Evolutionary conservation across 805 yeast genomes (phyloP).

Genomic region (Maudiozyma serrabonitensis): DNA sequence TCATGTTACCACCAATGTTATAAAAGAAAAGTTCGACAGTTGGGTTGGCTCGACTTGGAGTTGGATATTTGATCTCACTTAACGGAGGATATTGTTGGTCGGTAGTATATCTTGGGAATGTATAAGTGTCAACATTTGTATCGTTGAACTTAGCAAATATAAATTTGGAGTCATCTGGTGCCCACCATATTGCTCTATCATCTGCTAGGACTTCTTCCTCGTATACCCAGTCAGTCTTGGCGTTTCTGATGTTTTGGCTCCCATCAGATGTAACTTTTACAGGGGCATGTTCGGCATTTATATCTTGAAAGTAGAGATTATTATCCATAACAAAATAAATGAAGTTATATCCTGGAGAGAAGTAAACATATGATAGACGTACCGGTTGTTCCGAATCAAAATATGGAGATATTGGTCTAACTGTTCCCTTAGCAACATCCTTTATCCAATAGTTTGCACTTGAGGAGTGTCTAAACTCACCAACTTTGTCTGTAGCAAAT

Average conservation of each 20-base stretch:
- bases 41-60: constrained; percentile 62
- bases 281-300: constrained; percentile 10
- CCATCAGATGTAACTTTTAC: constrained; percentile 39
- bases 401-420: constrained; percentile 26
- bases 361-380: constrained; percentile 37
- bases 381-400: constrained; percentile 8
- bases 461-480: constrained; percentile 64
- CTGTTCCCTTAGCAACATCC: constrained; percentile 34
- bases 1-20: constrained; percentile 24
- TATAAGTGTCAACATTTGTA: constrained; percentile 43
- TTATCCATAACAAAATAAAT: constrained; percentile 48
- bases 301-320: constrained; percentile 42
- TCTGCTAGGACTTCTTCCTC: constrained; percentile 64
- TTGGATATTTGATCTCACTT: constrained; percentile 52
- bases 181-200: constrained; percentile 65
- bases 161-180: constrained; percentile 48
- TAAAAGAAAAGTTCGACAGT: constrained; percentile 38
- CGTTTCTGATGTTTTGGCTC: constrained; percentile 43
- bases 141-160: constrained; percentile 53
- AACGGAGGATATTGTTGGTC: constrained; percentile 37
- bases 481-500: constrained; percentile 39
- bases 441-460: constrained; percentile 52
- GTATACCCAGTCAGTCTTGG: constrained; percentile 75
- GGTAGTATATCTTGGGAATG: constrained; percentile 43
- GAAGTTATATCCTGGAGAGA: constrained; percentile 52